These are phyloP conservation scores for Cutaneotrichosporon sp. DNA, from an alignment of 1,284 basidiomycete species.

Conservation along the genomic window DNA sequence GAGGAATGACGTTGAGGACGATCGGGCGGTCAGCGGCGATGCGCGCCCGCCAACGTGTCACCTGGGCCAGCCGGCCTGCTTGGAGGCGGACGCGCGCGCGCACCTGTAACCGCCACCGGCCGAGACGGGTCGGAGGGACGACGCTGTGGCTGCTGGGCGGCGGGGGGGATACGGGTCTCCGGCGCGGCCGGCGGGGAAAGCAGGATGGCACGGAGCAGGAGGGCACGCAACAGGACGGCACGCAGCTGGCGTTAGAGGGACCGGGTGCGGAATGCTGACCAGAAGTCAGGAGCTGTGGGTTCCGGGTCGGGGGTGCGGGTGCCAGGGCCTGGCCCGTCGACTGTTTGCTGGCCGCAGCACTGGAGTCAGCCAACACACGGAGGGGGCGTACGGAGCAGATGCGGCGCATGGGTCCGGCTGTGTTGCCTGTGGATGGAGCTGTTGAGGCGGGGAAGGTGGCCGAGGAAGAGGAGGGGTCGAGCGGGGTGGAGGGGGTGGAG, in stretches of 20 bases:
- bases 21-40: neutral
- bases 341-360: neutral
- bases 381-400: neutral
- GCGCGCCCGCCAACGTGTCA: neutral
- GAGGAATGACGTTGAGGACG: neutral
- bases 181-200: neutral
- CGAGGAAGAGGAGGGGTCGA: neutral
- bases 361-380: neutral
- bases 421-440: too few species aligned
- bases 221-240: too few species aligned
- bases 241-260: neutral
- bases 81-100: conserved; percentile 5
- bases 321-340: neutral
- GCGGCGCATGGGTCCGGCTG: neutral
- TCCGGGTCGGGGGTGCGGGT: neutral
- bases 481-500: neutral
- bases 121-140: conserved; percentile 2
- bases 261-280: neutral
- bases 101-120: conserved; percentile 3
- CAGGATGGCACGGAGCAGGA: neutral
- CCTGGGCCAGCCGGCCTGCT: neutral
- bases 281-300: neutral
- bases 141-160: conserved; percentile 5
- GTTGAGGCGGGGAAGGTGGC: too few species aligned
- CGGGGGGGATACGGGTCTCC: neutral